Evolutionary conservation across 2,329 filamentous ascomycete genomes (phyloP).

Genomic region (Fusarium musae): DNA sequence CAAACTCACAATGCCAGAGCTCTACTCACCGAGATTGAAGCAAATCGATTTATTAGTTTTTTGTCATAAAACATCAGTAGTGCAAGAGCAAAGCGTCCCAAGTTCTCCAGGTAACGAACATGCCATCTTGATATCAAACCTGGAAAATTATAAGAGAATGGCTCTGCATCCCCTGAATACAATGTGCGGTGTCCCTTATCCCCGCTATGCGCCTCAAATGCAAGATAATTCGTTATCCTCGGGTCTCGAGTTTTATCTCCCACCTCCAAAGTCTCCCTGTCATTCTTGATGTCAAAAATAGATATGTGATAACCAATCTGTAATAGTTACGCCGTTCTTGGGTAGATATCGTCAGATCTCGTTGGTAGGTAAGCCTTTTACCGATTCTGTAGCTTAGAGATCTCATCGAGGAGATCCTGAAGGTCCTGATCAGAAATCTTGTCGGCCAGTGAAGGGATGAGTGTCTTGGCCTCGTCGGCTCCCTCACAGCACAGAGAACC

Average conservation of each 20-base stretch:
- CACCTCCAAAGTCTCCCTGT: constrained; percentile 9
- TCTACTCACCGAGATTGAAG: constrained; percentile 4
- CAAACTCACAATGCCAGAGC: not conserved
- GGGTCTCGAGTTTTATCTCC: not conserved
- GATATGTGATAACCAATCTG: constrained; percentile 22
- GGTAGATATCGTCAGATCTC: not conserved
- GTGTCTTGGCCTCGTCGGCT: constrained; percentile 93
- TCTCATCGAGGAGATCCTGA: constrained; percentile 88
- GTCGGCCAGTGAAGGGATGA: constrained; percentile 88
- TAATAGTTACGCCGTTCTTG: constrained; percentile 8
- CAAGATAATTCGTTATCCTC: constrained; percentile 25
- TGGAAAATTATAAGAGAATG: constrained; percentile 20
- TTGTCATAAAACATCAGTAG: constrained; percentile 38
- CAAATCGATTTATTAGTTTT: constrained; percentile 31
- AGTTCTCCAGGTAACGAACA: constrained; percentile 26
- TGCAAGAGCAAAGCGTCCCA: constrained; percentile 26
- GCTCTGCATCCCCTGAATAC: constrained; percentile 15
- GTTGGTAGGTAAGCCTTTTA: constrained; percentile 30
- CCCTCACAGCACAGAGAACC: constrained; percentile 92
- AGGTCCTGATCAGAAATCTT: constrained; percentile 93
- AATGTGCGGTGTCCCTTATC: constrained; percentile 36
- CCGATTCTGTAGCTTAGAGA: constrained; percentile 76
- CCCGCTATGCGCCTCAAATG: constrained; percentile 48
- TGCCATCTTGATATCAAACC: constrained; percentile 24
- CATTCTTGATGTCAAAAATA: constrained; percentile 16